Base-by-base conservation (phyloP, 2,329 filamentous ascomycete species). In the Exophiala dermatitidis region DNA sequence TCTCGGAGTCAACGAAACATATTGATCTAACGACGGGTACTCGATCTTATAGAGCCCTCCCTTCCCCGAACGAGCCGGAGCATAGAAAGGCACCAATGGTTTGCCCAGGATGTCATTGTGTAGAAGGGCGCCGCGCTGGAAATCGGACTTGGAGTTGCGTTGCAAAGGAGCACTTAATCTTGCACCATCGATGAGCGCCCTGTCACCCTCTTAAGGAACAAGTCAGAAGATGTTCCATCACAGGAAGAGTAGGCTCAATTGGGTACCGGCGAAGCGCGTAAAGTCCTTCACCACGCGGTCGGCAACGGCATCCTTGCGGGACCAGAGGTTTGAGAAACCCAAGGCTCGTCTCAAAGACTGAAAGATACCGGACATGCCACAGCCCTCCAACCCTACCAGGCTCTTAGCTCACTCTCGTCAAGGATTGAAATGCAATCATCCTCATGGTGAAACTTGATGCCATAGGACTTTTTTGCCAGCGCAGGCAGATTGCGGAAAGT, bases 1-100 rank as follows among this genome's bases (percentile, higher is more conserved):
- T 52, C 88, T 79, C 59, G 78, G 78, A 45, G 78, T 83, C 54
- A 85, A 71, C 44, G 80, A 74, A 49, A 89, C 80, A 70, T 90
- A 90, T 68, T 89, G 83, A 45, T 83, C 83, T 52, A 93, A 71
- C 0, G 83, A 84, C 10, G 86, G 84, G 30, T 53, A 44, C 33
- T 58, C 52, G 12, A 63, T 37, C 32, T 52, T 56, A 33, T 55
- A 49, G 7, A 60, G 48, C 2, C 41, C 31, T 10, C 52, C 56
- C n/a, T 53, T 57, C 8, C 47, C 50, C 12, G 48, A 38, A 12
- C 50, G 42, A 19, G 19, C 19, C 19, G 19, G 19, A n/a, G 51
- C 37, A 38, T 49, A 62, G 29, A 51, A 46, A 5, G 57, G 52
- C 32, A 49, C 48, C 9, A 53, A 31, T 38, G 70, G 69, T 57